phyloP scores from a whole-genome alignment of 2,329 filamentous ascomycete genomes.

The Phoma sp. region DNA sequence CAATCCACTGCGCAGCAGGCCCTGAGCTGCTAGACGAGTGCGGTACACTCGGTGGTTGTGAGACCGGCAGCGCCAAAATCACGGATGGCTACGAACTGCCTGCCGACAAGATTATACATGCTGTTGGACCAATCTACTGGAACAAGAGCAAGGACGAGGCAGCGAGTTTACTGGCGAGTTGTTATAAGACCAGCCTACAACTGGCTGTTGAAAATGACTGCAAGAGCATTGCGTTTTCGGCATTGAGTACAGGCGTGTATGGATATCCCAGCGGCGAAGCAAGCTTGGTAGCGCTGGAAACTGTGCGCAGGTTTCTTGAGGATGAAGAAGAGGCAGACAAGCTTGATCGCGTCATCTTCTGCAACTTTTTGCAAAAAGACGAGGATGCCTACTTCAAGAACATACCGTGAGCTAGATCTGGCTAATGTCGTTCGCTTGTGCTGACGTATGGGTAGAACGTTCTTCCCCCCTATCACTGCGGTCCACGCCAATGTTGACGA shows the following conservation, averaged over 20 bases:
- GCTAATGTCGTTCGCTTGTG: rapidly evolving
- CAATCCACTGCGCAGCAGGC: slow-evolving; percentile 86
- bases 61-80: slow-evolving; percentile 81
- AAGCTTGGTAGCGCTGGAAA: slow-evolving; percentile 71
- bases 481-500: not conserved
- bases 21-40: slow-evolving; percentile 73
- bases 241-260: slow-evolving; percentile 87
- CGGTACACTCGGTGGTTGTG: slow-evolving; percentile 71
- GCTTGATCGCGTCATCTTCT: slow-evolving; percentile 81
- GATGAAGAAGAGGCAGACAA: slow-evolving; percentile 52
- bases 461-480: slow-evolving; percentile 40
- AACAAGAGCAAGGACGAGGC: slow-evolving; percentile 48
- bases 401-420: slow-evolving; percentile 70
- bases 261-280: slow-evolving; percentile 81
- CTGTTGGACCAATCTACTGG: slow-evolving; percentile 83
- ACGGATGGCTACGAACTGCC: slow-evolving; percentile 79
- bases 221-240: slow-evolving; percentile 79
- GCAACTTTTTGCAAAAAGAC: slow-evolving; percentile 82
- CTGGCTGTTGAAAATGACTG: slow-evolving; percentile 72
- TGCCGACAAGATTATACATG: slow-evolving; percentile 81
- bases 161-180: slow-evolving; percentile 58
- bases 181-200: slow-evolving; percentile 75
- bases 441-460: slow-evolving; percentile 30
- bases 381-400: slow-evolving; percentile 71
- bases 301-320: slow-evolving; percentile 63